Base-by-base conservation (phyloP, 2,329 filamentous ascomycete species). In the Neocatenulostroma microsporum region DNA sequence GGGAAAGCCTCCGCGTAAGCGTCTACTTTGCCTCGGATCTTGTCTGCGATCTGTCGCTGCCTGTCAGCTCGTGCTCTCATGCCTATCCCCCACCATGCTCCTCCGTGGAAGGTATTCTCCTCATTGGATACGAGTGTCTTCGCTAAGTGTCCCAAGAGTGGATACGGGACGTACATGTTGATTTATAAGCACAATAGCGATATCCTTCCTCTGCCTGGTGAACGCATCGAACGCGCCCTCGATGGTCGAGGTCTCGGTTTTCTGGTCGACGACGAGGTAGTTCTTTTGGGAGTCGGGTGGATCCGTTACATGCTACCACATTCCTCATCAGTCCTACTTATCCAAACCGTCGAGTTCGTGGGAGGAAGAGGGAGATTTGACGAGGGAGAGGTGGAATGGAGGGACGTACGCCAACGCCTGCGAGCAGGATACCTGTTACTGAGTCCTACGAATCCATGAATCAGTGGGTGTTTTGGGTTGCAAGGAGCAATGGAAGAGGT, bases 151-250 rank as follows among this genome's bases (percentile, higher is more conserved):
- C n/a, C n/a, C n/a, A n/a, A n/a, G n/a, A n/a, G n/a, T n/a, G n/a
- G n/a, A n/a, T n/a, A n/a, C n/a, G n/a, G n/a, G 12, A 58, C 73
- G 42, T 66, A 95, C 89, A 67, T 98, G 91, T 66, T 98, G 91
- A 63, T 98, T 98, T 64, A 98, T 96, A 49, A 98, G 69, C 43
- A 98, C 64, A 54, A 98, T 94, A 19, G 87, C 91, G 61, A 98
- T 95, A 60, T 98, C 91, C 64, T 96, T 96, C 59, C 91, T 74
- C 63, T 91, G 76, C 39, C 78, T 77, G 7, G 87, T 94, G 63
- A 95, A 96, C 49, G 74, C 74, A 47, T 93, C 82, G 60, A 98
- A 98, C 8, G 88, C 82, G 23, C 80, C 76, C 64, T 96, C 91
- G 57, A 98, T 95, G 39, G 83, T 72, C 3, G 83, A 70, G 36